Base-by-base conservation (phyloP, 1,139 yeast genomes). In the Meyerozyma guilliermondii region DNA sequence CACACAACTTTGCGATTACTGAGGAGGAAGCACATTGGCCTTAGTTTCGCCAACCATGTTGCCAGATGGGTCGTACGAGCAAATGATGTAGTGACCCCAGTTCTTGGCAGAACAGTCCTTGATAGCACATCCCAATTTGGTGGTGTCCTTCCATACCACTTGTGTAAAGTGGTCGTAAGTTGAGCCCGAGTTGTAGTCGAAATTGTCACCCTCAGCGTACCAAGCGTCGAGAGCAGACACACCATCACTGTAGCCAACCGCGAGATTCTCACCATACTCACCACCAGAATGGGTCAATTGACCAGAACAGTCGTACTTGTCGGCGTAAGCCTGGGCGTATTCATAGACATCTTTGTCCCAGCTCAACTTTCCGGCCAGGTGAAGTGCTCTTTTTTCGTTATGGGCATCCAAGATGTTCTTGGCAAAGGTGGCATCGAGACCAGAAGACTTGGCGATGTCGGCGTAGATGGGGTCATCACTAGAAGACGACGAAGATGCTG, bases 201-300 rank as follows among this genome's bases (percentile, higher is more conserved):
- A 87, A 44, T 61, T 50, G 9, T 57, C 50, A 52, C 81, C 81
- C 68, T 87, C 96, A 49, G 71, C 64, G 71, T 87, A 88, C 97
- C 96, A 89, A 43, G 92, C 96, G 38, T 78, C 74, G 45, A 87
- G 81, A 39, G 88, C 87, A 38, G 63, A 43, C 22, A 48, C 46
- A 38, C 78, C 85, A 24, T 71, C 68, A 29, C 71, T 62, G 64
- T 73, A 77, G 44, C 96, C 96, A 43, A 79, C 69, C 42, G 95
- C 96, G 59, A 89, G 74, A 74, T 89, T 89, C 69, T 89, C 96
- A 59, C 96, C 96, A 67, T 77, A 84, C 41, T 71, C 64, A 44
- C 92, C 92, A 44, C 86, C 87, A 40, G 95, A 81, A 70, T 89
- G 96, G 30, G 67, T 65, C 62, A 88, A 78, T 11, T 57, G 52